Evolutionary conservation across 768 basidiomycete species (phyloP).

Genomic region (Serendipita sp.): DNA sequence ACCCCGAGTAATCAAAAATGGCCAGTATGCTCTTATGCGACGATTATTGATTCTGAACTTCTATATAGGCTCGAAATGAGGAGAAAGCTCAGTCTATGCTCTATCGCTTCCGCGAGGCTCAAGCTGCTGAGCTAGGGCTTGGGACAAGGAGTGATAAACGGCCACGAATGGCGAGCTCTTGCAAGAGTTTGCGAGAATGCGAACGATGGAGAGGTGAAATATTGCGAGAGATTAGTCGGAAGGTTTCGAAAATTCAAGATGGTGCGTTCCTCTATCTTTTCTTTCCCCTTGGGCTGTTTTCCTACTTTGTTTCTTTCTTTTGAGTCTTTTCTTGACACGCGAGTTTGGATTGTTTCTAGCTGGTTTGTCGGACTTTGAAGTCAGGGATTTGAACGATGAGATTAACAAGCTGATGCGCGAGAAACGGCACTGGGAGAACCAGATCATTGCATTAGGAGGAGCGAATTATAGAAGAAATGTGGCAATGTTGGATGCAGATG

Average conservation of each 20-base stretch:
- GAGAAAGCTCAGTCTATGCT: conserved; percentile 95
- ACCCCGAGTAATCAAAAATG: neutral
- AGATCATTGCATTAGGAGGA: conserved; percentile 89
- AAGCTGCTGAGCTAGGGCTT: conserved; percentile 88
- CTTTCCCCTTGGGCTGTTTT: conserved; percentile 2
- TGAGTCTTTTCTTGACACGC: too few relatives aligned
- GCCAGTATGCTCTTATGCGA: neutral
- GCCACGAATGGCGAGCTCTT: conserved; percentile 81
- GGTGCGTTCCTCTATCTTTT: conserved; percentile 31
- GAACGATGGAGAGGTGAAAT: conserved; percentile 96
- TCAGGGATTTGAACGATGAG: conserved; percentile 91
- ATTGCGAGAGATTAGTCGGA: conserved; percentile 81
- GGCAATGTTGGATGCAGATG: conserved; percentile 87
- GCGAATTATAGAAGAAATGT: conserved; percentile 92
- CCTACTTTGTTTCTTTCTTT: neutral
- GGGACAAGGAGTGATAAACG: conserved; percentile 71
- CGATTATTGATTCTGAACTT: neutral
- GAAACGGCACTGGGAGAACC: conserved; percentile 96
- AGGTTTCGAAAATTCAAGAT: conserved; percentile 97
- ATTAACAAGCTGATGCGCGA: conserved; percentile 93
- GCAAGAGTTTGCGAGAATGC: conserved; percentile 83
- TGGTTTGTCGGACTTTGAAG: conserved; percentile 87
- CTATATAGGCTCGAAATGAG: conserved; percentile 77
- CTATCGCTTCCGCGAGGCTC: conserved; percentile 91
- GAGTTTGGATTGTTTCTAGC: conserved; percentile 43